Percentiles rank a stretch among this genome's conserved stretches.
phyloP scores from a whole-genome alignment of 139 green algal species.

The Pedinophyceae sp. region DNA sequence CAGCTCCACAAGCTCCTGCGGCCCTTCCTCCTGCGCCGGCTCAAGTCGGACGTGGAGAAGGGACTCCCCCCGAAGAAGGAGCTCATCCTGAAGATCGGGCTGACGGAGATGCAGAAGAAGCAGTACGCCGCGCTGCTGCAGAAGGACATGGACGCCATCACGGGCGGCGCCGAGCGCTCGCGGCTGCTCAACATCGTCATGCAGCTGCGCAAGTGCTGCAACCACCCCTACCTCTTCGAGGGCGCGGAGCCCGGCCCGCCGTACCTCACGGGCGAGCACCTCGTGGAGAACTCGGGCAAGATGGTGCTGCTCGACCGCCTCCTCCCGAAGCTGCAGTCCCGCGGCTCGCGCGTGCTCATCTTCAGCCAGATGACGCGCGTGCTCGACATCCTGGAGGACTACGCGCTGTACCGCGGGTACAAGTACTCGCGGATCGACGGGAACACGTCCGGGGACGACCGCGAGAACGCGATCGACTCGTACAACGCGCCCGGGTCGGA shows the following conservation, averaged over 20 bases:
- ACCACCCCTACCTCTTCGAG: constrained; percentile 83
- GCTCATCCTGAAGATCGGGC: constrained; percentile 96
- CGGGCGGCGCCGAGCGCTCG: constrained; percentile 60
- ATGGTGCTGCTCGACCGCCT: constrained; percentile 85
- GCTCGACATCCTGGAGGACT: constrained; percentile 95
- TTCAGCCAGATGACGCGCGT: constrained; percentile 91
- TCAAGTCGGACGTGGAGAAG: constrained; percentile 96
- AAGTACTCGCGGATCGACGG: constrained; percentile 93
- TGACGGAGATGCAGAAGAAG: constrained; percentile 87
- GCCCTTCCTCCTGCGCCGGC: constrained; percentile 90
- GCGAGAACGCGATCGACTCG: constrained; percentile 76
- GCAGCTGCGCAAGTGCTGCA: constrained; percentile 98
- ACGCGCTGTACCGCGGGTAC: constrained; percentile 63
- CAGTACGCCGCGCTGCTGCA: constrained; percentile 82
- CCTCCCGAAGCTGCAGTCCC: constrained; percentile 59
- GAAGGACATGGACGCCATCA: constrained; percentile 80
- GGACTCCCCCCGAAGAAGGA: constrained; percentile 95
- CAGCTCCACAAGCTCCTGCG: constrained; percentile 51
- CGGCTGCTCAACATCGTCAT: constrained; percentile 98
- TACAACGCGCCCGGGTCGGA: constrained; percentile 74
- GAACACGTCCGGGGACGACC: constrained; percentile 88
- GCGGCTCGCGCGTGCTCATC: constrained; percentile 70
- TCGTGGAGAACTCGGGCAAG: constrained; percentile 74
- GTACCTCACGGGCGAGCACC: constrained; percentile 75
- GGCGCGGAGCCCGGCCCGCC: constrained; percentile 84